A percentile compares a stretch with the other conserved stretches of the same genome.
Conservation (phyloP, 2,329 filamentous ascomycete species). For the Aspergillus versicolor region DNA sequence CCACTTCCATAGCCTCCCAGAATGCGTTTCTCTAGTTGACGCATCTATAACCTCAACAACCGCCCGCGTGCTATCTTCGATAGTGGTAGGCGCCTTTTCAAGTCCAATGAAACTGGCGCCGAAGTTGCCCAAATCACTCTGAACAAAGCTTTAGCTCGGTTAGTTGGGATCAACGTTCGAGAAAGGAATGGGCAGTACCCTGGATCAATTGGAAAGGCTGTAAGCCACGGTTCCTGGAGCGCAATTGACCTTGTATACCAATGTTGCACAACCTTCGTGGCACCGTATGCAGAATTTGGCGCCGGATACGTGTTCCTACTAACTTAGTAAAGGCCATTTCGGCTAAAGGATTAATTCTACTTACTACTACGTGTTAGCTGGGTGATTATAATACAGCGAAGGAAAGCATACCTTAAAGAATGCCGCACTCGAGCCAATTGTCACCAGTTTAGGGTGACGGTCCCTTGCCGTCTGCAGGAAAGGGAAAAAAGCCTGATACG, state of each 20-base stretch:
- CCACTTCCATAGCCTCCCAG: constrained; percentile 22
- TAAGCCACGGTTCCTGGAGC: constrained; percentile 14
- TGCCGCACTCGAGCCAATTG: constrained; percentile 13
- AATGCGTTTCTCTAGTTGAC: constrained; percentile 12
- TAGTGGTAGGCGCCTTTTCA: constrained; percentile 18
- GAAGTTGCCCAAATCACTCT: constrained; percentile 24
- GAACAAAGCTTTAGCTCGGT: constrained; percentile 19
- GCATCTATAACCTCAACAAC: constrained; percentile 21
- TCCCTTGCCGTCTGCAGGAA: constrained; percentile 10
- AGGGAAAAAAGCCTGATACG: constrained; percentile 17
- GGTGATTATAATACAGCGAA: neutral
- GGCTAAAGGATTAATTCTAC: neutral
- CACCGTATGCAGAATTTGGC: constrained; percentile 16
- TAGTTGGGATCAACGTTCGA: neutral
- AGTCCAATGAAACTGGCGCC: constrained; percentile 16
- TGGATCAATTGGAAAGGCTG: constrained; percentile 21
- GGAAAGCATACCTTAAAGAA: constrained; percentile 2
- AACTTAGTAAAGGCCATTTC: neutral
- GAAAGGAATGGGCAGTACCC: neutral
- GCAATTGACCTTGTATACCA: constrained; percentile 16
- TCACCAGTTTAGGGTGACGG: constrained; percentile 15
- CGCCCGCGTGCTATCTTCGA: constrained; percentile 21
- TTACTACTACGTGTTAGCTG: constrained; percentile 1
- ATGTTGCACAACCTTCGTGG: constrained; percentile 18
- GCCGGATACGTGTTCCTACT: constrained; percentile 11